Evolutionary conservation across 2,329 filamentous ascomycete genomes (phyloP).

Genomic region (Helotiales sp.): DNA sequence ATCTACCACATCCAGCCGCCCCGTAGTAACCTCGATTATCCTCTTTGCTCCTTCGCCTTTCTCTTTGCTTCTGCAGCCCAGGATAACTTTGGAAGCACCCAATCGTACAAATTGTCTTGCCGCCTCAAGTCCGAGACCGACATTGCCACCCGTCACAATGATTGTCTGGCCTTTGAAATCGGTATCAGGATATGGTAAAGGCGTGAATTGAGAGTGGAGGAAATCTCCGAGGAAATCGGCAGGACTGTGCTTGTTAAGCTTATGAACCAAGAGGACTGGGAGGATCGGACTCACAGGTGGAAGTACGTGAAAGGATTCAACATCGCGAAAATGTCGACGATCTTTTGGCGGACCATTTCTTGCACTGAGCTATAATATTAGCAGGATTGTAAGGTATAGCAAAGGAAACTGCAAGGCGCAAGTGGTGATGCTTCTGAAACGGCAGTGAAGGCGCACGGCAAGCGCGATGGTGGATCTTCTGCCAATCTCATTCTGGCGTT

Average conservation of each 20-base stretch:
- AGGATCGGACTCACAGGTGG: slow-evolving; percentile 16
- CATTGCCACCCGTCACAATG: slow-evolving; percentile 51
- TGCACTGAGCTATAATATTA: background rate
- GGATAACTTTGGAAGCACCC: slow-evolving; percentile 31
- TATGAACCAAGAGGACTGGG: background rate
- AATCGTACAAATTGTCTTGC: slow-evolving; percentile 39
- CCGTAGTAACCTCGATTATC: slow-evolving; percentile 13
- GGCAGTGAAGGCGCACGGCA: background rate
- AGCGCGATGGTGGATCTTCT: background rate
- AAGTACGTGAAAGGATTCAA: slow-evolving; percentile 18
- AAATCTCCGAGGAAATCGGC: slow-evolving; percentile 28
- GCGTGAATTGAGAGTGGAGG: slow-evolving; percentile 30
- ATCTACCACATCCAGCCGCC: slow-evolving; percentile 28
- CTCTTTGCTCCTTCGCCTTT: slow-evolving; percentile 25
- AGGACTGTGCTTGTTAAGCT: slow-evolving; percentile 17
- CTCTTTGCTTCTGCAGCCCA: slow-evolving; percentile 21
- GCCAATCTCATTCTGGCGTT: background rate
- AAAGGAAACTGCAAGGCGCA: background rate
- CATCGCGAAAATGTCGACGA: background rate
- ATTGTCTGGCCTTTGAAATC: slow-evolving; percentile 33
- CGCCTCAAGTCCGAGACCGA: slow-evolving; percentile 49
- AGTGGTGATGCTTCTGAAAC: slow-evolving; percentile 1
- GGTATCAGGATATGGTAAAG: slow-evolving; percentile 24
- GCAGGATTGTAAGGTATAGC: background rate
- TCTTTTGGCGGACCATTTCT: background rate